phyloP scores from a whole-genome alignment of 345 rosid genomes.

The Populus tremula region DNA sequence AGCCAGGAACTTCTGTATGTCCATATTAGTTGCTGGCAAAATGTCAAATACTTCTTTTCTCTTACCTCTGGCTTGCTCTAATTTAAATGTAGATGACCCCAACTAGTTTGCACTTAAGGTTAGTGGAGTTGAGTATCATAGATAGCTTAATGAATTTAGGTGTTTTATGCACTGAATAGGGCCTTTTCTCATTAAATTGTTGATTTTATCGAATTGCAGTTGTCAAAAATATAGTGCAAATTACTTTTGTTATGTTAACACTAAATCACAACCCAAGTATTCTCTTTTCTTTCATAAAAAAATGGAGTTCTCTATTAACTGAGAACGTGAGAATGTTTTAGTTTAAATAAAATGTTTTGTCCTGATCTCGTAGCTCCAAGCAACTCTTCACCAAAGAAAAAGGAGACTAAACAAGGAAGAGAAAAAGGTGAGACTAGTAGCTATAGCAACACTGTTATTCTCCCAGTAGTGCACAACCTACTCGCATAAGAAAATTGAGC shows the following conservation, averaged over 20 bases:
- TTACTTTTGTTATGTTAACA: not conserved
- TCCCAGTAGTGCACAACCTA: not conserved
- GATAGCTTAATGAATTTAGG: not conserved
- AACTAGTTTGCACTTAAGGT: not conserved
- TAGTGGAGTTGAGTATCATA: not conserved
- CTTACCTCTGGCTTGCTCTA: not conserved
- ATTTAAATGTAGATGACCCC: not conserved
- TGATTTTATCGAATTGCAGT: not conserved
- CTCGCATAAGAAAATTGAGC: not conserved
- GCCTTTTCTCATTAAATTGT: not conserved
- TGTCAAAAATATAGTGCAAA: not conserved
- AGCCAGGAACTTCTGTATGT: not conserved
- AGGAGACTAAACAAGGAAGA: constrained; percentile 27
- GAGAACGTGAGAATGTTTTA: not conserved
- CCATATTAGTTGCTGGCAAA: not conserved
- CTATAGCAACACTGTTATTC: not conserved
- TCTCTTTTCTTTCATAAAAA: not conserved
- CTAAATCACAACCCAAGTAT: not conserved
- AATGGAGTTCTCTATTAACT: not conserved
- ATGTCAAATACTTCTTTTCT: not conserved
- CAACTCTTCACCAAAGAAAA: constrained; percentile 27
- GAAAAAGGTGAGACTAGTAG: constrained; percentile 36
- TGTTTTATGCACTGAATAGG: not conserved
- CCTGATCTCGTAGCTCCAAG: constrained; percentile 22
- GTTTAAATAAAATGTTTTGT: constrained; percentile 11